Evolutionary conservation across 2,329 filamentous ascomycete genomes (phyloP).

Genomic region (Colletotrichum gigasporum): DNA sequence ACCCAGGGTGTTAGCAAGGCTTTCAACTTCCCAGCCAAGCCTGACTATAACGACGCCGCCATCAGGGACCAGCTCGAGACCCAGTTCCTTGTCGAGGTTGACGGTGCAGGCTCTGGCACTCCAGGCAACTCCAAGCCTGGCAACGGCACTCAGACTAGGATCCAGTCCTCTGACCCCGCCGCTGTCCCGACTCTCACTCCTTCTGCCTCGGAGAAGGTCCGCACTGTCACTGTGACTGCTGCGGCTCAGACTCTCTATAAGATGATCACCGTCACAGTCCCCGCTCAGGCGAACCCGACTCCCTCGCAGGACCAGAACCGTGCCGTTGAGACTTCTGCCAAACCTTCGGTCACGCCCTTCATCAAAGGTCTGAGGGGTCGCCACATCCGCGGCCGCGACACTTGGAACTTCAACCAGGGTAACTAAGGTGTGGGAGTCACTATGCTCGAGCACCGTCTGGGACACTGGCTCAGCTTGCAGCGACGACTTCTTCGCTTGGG

Average conservation of each 20-base stretch:
- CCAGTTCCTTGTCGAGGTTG: conserved; percentile 55
- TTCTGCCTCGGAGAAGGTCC: conserved; percentile 15
- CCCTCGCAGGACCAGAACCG: conserved; percentile 50
- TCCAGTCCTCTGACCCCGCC: conserved; percentile 31
- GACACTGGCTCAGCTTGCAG: background rate
- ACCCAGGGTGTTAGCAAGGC: conserved; percentile 10
- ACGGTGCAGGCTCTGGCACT: conserved; percentile 34
- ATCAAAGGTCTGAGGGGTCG: conserved; percentile 24
- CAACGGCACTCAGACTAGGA: conserved; percentile 34
- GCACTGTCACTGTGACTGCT: conserved; percentile 31
- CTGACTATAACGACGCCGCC: conserved; percentile 53
- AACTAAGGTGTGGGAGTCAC: background rate
- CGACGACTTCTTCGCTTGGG: background rate
- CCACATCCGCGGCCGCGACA: conserved; percentile 22
- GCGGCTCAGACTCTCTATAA: conserved; percentile 29
- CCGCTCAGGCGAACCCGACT: conserved; percentile 43
- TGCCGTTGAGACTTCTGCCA: conserved; percentile 24
- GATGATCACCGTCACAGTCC: conserved; percentile 50
- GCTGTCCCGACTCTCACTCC: conserved; percentile 30
- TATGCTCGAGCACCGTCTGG: background rate
- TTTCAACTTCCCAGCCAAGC: conserved; percentile 44
- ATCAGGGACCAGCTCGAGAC: conserved; percentile 55
- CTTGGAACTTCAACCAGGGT: conserved; percentile 27
- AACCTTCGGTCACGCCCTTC: conserved; percentile 28
- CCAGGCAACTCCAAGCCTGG: conserved; percentile 19